Evolutionary conservation across 192 early-diverging fungal species (phyloP).

Genomic region (Physocladia obscura): DNA sequence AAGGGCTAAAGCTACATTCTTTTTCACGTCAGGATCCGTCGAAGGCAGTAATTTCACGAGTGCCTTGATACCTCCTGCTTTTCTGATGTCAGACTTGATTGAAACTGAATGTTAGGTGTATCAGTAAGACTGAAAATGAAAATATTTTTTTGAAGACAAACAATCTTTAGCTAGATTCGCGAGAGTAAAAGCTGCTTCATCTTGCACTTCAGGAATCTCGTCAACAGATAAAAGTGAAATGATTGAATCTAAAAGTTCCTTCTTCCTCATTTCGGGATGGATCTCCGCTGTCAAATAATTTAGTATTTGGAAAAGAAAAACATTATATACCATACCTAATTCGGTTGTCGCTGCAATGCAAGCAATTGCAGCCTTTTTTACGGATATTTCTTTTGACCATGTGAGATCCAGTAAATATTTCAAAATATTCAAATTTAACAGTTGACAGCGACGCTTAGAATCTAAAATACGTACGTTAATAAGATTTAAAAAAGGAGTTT

Average conservation of each 20-base stretch:
- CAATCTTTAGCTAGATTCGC: constrained; percentile 56
- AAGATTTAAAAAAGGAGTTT: background rate
- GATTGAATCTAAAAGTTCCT: constrained; percentile 43
- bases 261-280: constrained; percentile 46
- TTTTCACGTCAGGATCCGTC: constrained; percentile 59
- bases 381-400: constrained; percentile 34
- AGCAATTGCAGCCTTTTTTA: constrained; percentile 50
- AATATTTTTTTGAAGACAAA: constrained; percentile 19
- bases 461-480: constrained; percentile 26
- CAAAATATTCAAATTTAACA: constrained; percentile 42
- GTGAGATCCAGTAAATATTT: constrained; percentile 37
- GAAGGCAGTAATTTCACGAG: constrained; percentile 52
- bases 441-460: constrained; percentile 44
- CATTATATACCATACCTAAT: constrained; percentile 30
- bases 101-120: constrained; percentile 27
- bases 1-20: constrained; percentile 49
- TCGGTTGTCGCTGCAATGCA: constrained; percentile 53
- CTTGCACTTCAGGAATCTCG: constrained; percentile 51
- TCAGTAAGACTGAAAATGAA: background rate
- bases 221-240: constrained; percentile 38
- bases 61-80: constrained; percentile 50
- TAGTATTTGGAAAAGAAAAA: background rate
- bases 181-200: constrained; percentile 55
- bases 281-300: constrained; percentile 41
- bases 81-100: constrained; percentile 54